Evolutionary conservation across 331 rosid species (phyloP).

Genomic region (Rosa hybrid): DNA sequence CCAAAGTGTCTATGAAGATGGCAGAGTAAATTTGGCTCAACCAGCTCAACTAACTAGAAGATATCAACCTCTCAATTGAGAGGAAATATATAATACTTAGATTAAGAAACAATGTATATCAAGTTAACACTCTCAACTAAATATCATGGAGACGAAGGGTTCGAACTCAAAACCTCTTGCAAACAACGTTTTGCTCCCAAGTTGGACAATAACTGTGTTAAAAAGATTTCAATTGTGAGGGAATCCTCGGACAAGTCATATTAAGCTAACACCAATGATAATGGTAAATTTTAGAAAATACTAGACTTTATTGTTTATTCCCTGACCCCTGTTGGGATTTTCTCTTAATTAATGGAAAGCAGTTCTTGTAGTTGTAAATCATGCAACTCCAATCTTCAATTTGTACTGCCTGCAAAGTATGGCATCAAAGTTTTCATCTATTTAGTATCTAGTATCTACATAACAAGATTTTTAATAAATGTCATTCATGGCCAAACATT

Average conservation of each 20-base stretch:
- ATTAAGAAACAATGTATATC: background rate
- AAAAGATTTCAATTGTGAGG: background rate
- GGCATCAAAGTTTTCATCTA: slow-evolving; percentile 13
- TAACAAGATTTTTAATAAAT: slow-evolving; percentile 18
- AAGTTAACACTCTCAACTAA: background rate
- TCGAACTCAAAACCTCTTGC: background rate
- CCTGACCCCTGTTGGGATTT: background rate
- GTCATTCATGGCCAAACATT: slow-evolving; percentile 16
- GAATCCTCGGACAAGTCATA: background rate
- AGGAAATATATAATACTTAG: background rate
- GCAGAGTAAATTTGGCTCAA: slow-evolving; percentile 12
- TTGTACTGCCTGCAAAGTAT: background rate
- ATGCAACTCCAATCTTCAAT: background rate
- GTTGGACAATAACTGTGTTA: background rate
- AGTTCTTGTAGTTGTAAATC: background rate
- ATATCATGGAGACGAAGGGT: background rate
- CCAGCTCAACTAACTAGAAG: background rate
- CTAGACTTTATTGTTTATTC: background rate
- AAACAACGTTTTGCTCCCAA: background rate
- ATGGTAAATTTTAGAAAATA: background rate
- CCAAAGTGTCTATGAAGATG: background rate
- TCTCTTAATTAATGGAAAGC: background rate
- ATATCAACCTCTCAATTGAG: background rate
- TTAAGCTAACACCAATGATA: background rate
- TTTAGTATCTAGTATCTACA: slow-evolving; percentile 8